A percentile compares a stretch with the other conserved stretches of the same genome.
Evolutionary conservation across 2,329 filamentous ascomycete species (phyloP).

Genomic region (Pseudonectria buxi): DNA sequence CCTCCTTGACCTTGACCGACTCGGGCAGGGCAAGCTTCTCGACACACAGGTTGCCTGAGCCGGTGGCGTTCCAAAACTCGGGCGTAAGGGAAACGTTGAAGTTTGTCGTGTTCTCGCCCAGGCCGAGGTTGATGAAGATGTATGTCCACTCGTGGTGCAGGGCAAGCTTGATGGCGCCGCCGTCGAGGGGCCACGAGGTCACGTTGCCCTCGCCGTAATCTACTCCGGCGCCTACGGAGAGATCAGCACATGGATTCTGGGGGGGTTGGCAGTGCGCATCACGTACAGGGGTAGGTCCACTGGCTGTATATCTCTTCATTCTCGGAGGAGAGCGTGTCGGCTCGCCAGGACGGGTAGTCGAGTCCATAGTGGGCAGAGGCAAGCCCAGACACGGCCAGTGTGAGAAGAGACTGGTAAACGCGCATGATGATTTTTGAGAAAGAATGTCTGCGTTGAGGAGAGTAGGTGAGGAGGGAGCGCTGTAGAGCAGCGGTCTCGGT

Average conservation of each 20-base stretch:
- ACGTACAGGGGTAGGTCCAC: slow-evolving; percentile 45
- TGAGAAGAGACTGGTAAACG: slow-evolving; percentile 25
- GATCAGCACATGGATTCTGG: slow-evolving; percentile 1
- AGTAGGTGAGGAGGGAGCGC: too few species aligned
- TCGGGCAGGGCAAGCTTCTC: slow-evolving; percentile 48
- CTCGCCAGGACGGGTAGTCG: slow-evolving; percentile 42
- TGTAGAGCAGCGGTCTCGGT: too few species aligned
- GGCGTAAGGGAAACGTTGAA: slow-evolving; percentile 65
- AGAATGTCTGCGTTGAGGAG: too few species aligned
- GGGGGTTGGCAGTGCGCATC: not conserved
- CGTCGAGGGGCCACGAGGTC: slow-evolving; percentile 47
- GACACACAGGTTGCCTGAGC: slow-evolving; percentile 59
- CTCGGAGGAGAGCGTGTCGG: slow-evolving; percentile 36
- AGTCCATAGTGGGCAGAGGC: slow-evolving; percentile 43
- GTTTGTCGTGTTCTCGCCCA: slow-evolving; percentile 46
- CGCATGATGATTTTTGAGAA: slow-evolving; percentile 19
- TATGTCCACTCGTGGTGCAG: slow-evolving; percentile 48
- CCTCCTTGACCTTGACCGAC: slow-evolving; percentile 45
- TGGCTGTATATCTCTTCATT: slow-evolving; percentile 38
- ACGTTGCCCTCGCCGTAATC: slow-evolving; percentile 36
- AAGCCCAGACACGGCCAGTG: slow-evolving; percentile 29
- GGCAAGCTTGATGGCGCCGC: slow-evolving; percentile 41
- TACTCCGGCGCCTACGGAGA: slow-evolving; percentile 39
- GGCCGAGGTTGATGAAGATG: slow-evolving; percentile 47
- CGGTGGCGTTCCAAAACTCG: slow-evolving; percentile 51